Evolutionary conservation across 371 early-diverging fungal species (phyloP).

Genomic region (Circinella minor): DNA sequence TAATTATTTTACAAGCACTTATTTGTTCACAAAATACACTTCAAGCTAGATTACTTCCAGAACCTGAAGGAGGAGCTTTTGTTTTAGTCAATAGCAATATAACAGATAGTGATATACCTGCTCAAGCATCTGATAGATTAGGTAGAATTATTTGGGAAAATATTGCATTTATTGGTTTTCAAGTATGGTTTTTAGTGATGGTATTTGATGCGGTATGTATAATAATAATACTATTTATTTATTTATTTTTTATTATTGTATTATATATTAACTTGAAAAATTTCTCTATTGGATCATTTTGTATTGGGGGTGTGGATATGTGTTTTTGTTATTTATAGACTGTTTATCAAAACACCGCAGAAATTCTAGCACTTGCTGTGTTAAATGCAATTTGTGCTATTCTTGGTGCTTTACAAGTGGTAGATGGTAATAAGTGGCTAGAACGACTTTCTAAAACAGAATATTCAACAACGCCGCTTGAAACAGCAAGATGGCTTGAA

Average conservation of each 20-base stretch:
- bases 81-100: conserved; percentile 13
- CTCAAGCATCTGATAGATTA: conserved; percentile 34
- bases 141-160: conserved; percentile 50
- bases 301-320: no score
- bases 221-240: background rate
- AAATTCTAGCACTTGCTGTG: conserved; percentile 45
- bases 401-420: conserved; percentile 48
- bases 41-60: conserved; percentile 27
- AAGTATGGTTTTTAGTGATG: conserved; percentile 48
- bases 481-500: conserved; percentile 45
- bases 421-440: conserved; percentile 52
- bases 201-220: conserved; percentile 51
- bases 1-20: conserved; percentile 31
- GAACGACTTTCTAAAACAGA: conserved; percentile 21
- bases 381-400: conserved; percentile 50
- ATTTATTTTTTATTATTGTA: background rate
- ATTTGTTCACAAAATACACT: conserved; percentile 39
- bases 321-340: conserved; percentile 30
- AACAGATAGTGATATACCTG: conserved; percentile 21
- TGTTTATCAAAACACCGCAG: conserved; percentile 49
- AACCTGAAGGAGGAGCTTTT: conserved; percentile 8
- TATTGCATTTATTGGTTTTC: conserved; percentile 45
- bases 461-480: conserved; percentile 26
- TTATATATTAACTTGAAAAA: background rate
- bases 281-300: background rate